Conservation (phyloP, 2,329 filamentous ascomycete species). For the Fusarium hainanense region DNA sequence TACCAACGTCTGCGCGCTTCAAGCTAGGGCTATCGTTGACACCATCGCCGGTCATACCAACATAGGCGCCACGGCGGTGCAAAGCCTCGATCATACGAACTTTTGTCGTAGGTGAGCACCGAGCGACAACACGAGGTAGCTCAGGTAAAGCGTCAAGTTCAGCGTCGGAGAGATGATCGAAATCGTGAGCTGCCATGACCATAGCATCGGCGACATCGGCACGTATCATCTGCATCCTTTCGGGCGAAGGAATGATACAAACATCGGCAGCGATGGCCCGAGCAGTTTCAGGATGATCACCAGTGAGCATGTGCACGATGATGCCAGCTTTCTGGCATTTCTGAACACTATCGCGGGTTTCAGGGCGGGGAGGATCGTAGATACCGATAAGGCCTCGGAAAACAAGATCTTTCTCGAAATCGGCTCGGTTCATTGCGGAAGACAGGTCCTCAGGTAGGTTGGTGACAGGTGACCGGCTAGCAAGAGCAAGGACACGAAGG, state of each 20-base stretch:
- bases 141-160: constrained; percentile 71
- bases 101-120: constrained; percentile 78
- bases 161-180: constrained; percentile 70
- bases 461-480: constrained; percentile 43
- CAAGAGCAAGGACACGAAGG: constrained; percentile 73
- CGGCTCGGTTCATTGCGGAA: constrained; percentile 30
- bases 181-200: constrained; percentile 72
- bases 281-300: constrained; percentile 71
- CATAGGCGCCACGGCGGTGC: constrained; percentile 70
- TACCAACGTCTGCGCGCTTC: constrained; percentile 74
- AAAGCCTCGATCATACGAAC: constrained; percentile 81
- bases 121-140: constrained; percentile 73
- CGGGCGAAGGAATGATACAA: constrained; percentile 64
- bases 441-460: constrained; percentile 36
- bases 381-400: constrained; percentile 75
- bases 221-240: constrained; percentile 53
- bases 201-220: constrained; percentile 65
- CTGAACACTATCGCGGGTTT: constrained; percentile 65
- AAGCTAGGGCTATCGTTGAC: constrained; percentile 77
- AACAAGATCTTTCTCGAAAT: constrained; percentile 64
- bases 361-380: constrained; percentile 74
- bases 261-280: constrained; percentile 69
- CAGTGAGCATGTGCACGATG: constrained; percentile 73
- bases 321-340: constrained; percentile 69
- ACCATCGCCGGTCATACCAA: constrained; percentile 77